phyloP scores from a whole-genome alignment of 352 stramenopile species.

The Globisporangium carolinianum region DNA sequence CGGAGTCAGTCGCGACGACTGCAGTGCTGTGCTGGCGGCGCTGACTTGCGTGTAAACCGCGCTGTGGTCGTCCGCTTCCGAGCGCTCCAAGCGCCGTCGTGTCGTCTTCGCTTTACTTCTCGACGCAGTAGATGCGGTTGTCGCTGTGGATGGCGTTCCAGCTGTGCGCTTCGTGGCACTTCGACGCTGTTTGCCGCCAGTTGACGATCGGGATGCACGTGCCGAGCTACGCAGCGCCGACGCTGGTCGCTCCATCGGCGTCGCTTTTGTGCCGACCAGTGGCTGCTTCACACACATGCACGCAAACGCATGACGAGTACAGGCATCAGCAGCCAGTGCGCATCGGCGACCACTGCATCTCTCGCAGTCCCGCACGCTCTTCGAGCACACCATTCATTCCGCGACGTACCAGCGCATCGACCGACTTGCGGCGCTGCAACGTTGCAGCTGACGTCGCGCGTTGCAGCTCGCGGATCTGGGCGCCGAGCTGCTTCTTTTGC shows the following conservation, averaged over 20 bases:
- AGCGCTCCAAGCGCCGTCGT: not conserved
- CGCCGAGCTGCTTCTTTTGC: slow-evolving; percentile 28
- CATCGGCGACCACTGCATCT: not conserved
- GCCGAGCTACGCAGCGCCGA: not conserved
- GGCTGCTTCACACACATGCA: not conserved
- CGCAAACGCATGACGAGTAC: not conserved
- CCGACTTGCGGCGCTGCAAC: not conserved
- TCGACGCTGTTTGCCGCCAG: not conserved
- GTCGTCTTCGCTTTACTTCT: not conserved
- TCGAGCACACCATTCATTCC: too few relatives aligned
- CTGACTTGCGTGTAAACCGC: not conserved
- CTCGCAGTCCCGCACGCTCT: not conserved
- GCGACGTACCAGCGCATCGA: not conserved
- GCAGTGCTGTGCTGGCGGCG: not conserved
- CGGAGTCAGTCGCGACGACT: slow-evolving; percentile 10
- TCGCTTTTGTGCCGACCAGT: not conserved
- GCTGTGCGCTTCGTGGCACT: not conserved
- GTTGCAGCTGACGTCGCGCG: slow-evolving; percentile 5
- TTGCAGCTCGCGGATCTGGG: slow-evolving; percentile 31
- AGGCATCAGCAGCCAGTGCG: not conserved
- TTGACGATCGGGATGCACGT: not conserved
- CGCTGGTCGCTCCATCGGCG: not conserved
- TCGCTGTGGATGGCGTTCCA: not conserved
- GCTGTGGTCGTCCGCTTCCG: not conserved
- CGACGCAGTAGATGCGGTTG: not conserved